Base-by-base conservation (phyloP, 768 basidiomycete genomes). In the Tylopilus plumbeoviolaceoides region DNA sequence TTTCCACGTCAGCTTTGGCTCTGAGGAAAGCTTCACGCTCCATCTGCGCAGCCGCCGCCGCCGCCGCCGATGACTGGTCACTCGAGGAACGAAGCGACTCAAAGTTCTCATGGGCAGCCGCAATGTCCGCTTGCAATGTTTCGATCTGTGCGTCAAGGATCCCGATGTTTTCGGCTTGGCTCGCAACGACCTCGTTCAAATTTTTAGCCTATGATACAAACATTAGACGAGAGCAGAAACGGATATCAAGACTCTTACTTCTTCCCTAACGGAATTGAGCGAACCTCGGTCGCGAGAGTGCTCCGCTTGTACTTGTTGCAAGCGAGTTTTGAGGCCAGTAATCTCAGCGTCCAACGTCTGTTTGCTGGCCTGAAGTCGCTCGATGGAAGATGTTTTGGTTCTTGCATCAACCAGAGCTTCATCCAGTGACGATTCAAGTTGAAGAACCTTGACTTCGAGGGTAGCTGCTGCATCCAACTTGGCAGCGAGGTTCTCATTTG, bases 1-100 rank as follows among this genome's bases (percentile, higher is more conserved):
- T 71, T 40, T 77, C 78, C 33, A 89, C 72, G 48, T 89, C 80
- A 2, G 77, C 78, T 58, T 83, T 81, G 12, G 82, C 84, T 61
- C 82, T 82, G 18, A 80, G 60, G 27, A 89, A 73, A 20, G 82
- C 80, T 59, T 84, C 84, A 18, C 76, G 84, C 55, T 89, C 84
- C 38, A 75, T 69, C 41, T 78, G 74, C n/a, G 81, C 80, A 15
- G 81, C 80, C 15, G 75, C 73, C 1, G 75, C 67, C 0, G 78
- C 73, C 27, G 73, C 75, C 1, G 74, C 68, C 4, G 71, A 63
- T 14, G 75, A 72, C 7, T 76, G 68, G 14, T 76, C 75, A 23
- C 79, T 75, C 3, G 75, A 74, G 12, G 71, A 61, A 55, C 78
- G 75, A 17, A 85, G 68, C 4, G 68, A 68, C 27, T 81, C 78